Conservation (phyloP, 768 basidiomycete genomes). For the Sutorius australiensis region DNA sequence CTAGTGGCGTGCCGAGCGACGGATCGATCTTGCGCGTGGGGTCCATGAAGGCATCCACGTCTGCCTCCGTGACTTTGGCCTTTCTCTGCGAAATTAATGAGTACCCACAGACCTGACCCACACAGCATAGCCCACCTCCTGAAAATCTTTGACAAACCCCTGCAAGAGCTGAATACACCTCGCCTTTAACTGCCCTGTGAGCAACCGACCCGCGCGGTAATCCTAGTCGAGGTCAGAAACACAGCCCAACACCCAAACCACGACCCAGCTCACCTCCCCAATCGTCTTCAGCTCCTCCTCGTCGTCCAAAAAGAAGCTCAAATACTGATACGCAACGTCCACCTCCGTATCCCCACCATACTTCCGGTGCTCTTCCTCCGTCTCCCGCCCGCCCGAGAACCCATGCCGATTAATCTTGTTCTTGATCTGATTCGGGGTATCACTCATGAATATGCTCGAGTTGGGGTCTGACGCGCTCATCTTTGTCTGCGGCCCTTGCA, state of each 20-base stretch:
- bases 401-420: slow-evolving; percentile 96
- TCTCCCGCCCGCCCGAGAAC: slow-evolving; percentile 92
- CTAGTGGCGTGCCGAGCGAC: slow-evolving; percentile 38
- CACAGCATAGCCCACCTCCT: slow-evolving; percentile 50
- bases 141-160: slow-evolving; percentile 80
- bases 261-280: slow-evolving; percentile 53
- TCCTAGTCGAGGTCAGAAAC: slow-evolving; percentile 54
- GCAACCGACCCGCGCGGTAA: slow-evolving; percentile 81
- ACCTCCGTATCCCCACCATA: slow-evolving; percentile 92
- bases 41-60: slow-evolving; percentile 78
- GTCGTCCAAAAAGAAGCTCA: slow-evolving; percentile 93
- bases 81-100: slow-evolving; percentile 52
- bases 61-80: slow-evolving; percentile 75
- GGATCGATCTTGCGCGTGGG: slow-evolving; percentile 69
- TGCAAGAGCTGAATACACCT: slow-evolving; percentile 82
- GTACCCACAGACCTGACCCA: not conserved
- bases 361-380: slow-evolving; percentile 89
- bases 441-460: slow-evolving; percentile 94
- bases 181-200: slow-evolving; percentile 90
- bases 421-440: slow-evolving; percentile 89
- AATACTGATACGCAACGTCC: slow-evolving; percentile 92
- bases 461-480: slow-evolving; percentile 97
- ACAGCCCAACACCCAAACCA: no score
- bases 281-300: slow-evolving; percentile 81
- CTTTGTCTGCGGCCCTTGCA: slow-evolving; percentile 97